Conservation (phyloP, 1,139 yeast genomes). For the Debaryomyces coudertii region DNA sequence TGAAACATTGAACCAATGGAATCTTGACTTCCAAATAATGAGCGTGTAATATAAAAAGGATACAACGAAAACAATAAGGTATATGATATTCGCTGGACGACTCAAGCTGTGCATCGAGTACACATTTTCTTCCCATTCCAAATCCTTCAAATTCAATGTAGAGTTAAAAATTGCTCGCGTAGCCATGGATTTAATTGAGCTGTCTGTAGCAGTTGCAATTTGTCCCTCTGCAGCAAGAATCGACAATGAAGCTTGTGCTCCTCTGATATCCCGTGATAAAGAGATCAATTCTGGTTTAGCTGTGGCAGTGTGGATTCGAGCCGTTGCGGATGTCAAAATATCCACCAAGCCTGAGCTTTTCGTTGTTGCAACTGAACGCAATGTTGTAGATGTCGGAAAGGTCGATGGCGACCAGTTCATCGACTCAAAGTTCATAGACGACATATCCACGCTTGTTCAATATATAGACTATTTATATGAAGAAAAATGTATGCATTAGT, state of each 20-base stretch:
- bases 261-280: constrained; percentile 26
- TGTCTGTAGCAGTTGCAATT: constrained; percentile 44
- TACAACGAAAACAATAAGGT: constrained; percentile 24
- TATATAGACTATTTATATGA: not conserved
- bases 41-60: constrained; percentile 23
- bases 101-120: constrained; percentile 38
- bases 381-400: constrained; percentile 27
- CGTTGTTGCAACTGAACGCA: constrained; percentile 15
- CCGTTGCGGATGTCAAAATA: constrained; percentile 19
- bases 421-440: not conserved
- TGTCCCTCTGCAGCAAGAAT: constrained; percentile 34
- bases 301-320: constrained; percentile 3
- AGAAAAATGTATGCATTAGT: not conserved
- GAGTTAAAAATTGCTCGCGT: constrained; percentile 37
- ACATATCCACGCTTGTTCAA: not conserved
- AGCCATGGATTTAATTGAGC: constrained; percentile 29
- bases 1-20: constrained; percentile 74
- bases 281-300: constrained; percentile 16
- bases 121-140: constrained; percentile 26
- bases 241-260: constrained; percentile 42
- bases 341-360: constrained; percentile 11
- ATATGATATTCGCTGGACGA: constrained; percentile 30
- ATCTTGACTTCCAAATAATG: constrained; percentile 46
- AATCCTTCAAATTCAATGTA: constrained; percentile 28
- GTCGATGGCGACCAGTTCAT: constrained; percentile 34